phyloP scores from a whole-genome alignment of 208 protist species.

The Lotmaria passim region DNA sequence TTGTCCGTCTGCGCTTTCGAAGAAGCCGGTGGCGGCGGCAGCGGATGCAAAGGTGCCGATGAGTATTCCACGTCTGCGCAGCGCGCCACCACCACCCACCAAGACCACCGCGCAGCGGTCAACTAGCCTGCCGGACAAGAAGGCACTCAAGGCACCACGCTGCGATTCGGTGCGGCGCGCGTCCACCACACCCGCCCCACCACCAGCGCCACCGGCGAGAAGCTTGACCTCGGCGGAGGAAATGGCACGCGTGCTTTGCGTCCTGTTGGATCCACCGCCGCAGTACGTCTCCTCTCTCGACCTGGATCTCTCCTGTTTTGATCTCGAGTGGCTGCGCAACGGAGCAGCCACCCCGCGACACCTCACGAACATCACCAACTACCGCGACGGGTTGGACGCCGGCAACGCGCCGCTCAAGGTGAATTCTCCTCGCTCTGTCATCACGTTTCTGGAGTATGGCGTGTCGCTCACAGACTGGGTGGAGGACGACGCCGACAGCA shows the following conservation, averaged over 20 bases:
- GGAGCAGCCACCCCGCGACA: constrained; percentile 36
- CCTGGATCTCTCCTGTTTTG: constrained; percentile 56
- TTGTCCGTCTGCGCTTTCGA: background rate
- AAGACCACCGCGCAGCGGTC: background rate
- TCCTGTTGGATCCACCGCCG: constrained; percentile 66
- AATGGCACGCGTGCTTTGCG: constrained; percentile 63
- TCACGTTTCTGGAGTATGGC: constrained; percentile 79
- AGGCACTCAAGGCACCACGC: background rate
- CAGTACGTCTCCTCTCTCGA: constrained; percentile 71
- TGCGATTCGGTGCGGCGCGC: background rate
- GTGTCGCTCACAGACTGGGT: constrained; percentile 55
- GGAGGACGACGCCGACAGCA: background rate
- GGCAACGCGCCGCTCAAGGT: constrained; percentile 26
- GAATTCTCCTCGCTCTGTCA: constrained; percentile 83
- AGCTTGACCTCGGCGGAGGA: constrained; percentile 18
- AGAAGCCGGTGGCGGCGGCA: background rate
- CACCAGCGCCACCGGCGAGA: background rate
- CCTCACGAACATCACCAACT: constrained; percentile 28
- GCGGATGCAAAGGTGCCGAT: constrained; percentile 1
- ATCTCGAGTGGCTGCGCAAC: constrained; percentile 73
- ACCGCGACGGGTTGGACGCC: constrained; percentile 5
- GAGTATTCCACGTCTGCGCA: constrained; percentile 13
- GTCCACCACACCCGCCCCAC: background rate
- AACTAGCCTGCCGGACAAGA: background rate
- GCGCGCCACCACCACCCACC: constrained; percentile 1